Base-by-base conservation (phyloP, 1,139 yeast species). In the Zygosaccharomyces sapae region DNA sequence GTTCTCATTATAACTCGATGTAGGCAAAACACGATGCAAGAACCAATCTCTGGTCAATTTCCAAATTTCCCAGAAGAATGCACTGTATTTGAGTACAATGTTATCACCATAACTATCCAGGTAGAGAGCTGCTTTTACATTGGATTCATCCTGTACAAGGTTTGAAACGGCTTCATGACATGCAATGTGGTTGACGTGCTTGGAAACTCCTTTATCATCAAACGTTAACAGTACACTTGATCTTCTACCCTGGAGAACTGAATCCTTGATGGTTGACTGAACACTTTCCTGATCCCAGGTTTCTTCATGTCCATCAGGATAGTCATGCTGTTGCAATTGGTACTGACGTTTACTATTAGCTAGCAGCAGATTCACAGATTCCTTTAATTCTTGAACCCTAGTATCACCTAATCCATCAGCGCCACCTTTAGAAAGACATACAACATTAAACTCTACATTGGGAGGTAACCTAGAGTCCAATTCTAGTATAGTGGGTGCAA, bases 151-250 rank as follows among this genome's bases (percentile, higher is more conserved):
- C 13, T 47, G 49, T 43, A 64, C 53, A 58, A 72, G 76, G 20
- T 67, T 62, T 40, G 61, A 57, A 4, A 80, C 79, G 1, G 89
- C 95, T 45, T 71, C 65, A 62, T 72, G 76, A 40, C 86, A 67
- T 1, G 95, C 77, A 33, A 73, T 78, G 65, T 92, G 99, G 65
- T 92, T 92, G 16, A 87, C 77, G 67, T 92, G 99, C 45, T 76
- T 73, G 0, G 97, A 88, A 2, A 92, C 85, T 0, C 99, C 99
- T 13, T 62, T 52, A 41, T 76, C 76, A 66, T 92, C 99, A 68
- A 94, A 92, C 0, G 97, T 87, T 33, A 92, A 60, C 12, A 89
- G 57, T 2, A 79, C 72, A 12, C 71, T 60, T 12, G 31, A 8
- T 4, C n/a, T 10, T 27, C n/a, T 27, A 2, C n/a, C 31, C 5